phyloP scores from a whole-genome alignment of 805 yeast genomes.

The Wickerhamia fluorescens region DNA sequence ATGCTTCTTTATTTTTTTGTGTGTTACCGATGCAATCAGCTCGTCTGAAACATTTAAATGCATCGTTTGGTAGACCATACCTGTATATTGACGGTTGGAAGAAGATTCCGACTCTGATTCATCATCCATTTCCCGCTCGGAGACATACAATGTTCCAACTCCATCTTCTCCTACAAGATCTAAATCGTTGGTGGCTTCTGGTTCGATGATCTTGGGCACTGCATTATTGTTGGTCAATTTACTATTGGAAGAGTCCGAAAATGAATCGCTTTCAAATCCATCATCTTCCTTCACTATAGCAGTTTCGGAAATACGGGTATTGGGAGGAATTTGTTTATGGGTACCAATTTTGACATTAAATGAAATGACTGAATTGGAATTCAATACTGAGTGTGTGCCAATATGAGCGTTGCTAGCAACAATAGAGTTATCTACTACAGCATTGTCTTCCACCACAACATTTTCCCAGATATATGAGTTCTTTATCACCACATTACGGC shows the following conservation, averaged over 20 bases:
- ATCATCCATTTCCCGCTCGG: slow-evolving; percentile 33
- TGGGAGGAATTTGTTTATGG: slow-evolving; percentile 39
- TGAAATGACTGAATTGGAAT: slow-evolving; percentile 75
- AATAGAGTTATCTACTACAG: slow-evolving; percentile 53
- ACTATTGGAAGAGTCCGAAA: slow-evolving; percentile 14
- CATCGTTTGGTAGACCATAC: slow-evolving; percentile 41
- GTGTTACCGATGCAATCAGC: slow-evolving; percentile 47
- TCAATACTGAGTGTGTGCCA: slow-evolving; percentile 43
- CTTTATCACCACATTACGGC: slow-evolving; percentile 61
- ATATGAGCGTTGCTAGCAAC: slow-evolving; percentile 61
- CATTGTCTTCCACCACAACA: slow-evolving; percentile 61
- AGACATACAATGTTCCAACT: slow-evolving; percentile 42
- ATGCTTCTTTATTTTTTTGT: slow-evolving; percentile 34
- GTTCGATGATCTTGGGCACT: slow-evolving; percentile 16
- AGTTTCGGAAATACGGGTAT: slow-evolving; percentile 45
- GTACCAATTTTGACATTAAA: slow-evolving; percentile 62
- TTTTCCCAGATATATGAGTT: slow-evolving; percentile 88
- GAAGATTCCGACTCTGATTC: slow-evolving; percentile 34
- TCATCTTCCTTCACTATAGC: slow-evolving; percentile 31
- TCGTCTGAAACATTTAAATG: slow-evolving; percentile 49
- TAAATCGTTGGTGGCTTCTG: slow-evolving; percentile 5
- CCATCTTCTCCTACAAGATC: slow-evolving; percentile 45
- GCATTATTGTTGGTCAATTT: slow-evolving; percentile 26
- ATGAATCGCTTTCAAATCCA: slow-evolving; percentile 20
- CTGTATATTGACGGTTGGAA: slow-evolving; percentile 25